Base-by-base conservation (phyloP, 2,329 filamentous ascomycete species). In the Xylariomycetidae sp. region DNA sequence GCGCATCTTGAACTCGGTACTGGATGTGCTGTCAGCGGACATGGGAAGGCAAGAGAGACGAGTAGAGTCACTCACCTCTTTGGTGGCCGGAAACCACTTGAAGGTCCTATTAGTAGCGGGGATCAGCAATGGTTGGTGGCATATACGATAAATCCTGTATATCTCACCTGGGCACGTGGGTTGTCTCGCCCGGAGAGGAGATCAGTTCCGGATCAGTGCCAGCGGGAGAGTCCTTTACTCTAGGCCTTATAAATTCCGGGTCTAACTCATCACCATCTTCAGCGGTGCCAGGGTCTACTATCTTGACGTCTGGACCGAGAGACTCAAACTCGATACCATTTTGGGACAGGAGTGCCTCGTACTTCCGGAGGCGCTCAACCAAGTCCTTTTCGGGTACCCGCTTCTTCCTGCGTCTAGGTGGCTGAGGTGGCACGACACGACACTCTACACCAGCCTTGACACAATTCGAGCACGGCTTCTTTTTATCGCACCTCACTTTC, bases 401-500 rank as follows among this genome's bases (percentile, higher is more conserved):
- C 59, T 75, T 77, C 61, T 77, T 77, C 36, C 74, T 63, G 9
- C 76, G 57, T 51, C 79, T 60, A 50, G 77, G 66, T 53, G 79
- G 64, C 52, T 77, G 58, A 46, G 77, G 63, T 49, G 76, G 63
- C 43, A 74, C 59, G 6, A 80, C 73, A 23, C 70, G 67, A 53
- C 80, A 88, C 45, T 84, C 73, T 19, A 71, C 71, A 15, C 68
- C 62, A 33, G 74, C 70, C 57, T 74, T 81, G 53, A 77, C 64
- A 51, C 83, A 87, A 58, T 82, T 82, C 48, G 72, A 67, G 52
- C 84, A 88, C 12, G 83, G 83, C 57, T 80, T 80, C 46, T 72
- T 76, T 58, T 82, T 82, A 57, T 87, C 79, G 58, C 84, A 88
- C 39, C 80, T 80, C 26, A 88, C 73, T 56, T 88, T 88, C 40